These are phyloP conservation scores for Vitis rupestris DNA, from an alignment of 164 flowering plant genomes.

Conservation along the genomic window DNA sequence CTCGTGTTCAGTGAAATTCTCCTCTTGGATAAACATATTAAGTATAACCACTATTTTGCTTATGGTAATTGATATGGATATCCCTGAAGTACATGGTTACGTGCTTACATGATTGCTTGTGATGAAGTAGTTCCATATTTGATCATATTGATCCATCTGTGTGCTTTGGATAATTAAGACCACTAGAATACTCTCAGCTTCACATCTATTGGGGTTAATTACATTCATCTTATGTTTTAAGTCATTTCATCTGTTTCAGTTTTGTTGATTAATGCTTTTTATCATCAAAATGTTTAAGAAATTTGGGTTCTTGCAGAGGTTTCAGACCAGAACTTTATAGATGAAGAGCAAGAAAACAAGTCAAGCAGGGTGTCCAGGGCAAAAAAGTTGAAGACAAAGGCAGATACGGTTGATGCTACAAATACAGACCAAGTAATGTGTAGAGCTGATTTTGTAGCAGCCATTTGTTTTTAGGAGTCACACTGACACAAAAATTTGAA, in stretches of 20 bases:
- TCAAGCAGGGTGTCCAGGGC: slow-evolving; percentile 3
- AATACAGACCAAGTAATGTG: slow-evolving; percentile 31
- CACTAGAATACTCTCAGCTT: background rate
- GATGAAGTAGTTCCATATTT: background rate
- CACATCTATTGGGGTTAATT: background rate
- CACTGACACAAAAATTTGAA: background rate
- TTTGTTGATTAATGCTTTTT: background rate
- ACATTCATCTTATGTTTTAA: background rate
- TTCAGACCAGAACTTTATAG: slow-evolving; percentile 40
- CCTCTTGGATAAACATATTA: background rate
- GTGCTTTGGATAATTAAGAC: background rate
- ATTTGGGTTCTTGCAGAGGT: slow-evolving; percentile 26
- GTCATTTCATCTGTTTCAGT: background rate
- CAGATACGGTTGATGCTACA: slow-evolving; percentile 14
- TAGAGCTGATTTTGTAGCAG: background rate
- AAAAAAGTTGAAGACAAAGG: slow-evolving; percentile 29
- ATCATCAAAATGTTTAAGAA: background rate
- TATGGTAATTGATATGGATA: too few relatives aligned
- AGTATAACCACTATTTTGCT: background rate
- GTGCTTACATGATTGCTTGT: background rate
- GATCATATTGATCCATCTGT: too few relatives aligned
- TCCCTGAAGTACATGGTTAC: too few relatives aligned
- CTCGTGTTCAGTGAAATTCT: background rate
- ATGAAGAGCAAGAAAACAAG: slow-evolving; percentile 18
- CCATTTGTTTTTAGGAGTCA: background rate